phyloP scores from a whole-genome alignment of 352 stramenopile species.

The Phytophthora hybrid region DNA sequence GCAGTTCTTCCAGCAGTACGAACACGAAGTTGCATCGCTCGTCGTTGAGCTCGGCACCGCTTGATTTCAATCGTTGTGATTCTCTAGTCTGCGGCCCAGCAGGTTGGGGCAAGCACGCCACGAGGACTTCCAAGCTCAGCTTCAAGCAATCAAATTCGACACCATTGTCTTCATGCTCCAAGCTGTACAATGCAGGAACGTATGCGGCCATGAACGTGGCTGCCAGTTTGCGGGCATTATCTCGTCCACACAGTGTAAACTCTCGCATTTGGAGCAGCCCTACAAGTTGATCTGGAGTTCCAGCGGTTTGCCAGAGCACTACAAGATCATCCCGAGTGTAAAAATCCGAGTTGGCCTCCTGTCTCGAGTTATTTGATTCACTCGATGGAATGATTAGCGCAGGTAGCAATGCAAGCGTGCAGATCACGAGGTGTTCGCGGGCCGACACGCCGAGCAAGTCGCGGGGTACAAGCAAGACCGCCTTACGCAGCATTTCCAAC shows the following conservation, averaged over 20 bases:
- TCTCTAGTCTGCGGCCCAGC: neutral
- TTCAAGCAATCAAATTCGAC: constrained; percentile 27
- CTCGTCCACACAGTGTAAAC: constrained; percentile 1
- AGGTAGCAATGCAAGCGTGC: constrained; percentile 49
- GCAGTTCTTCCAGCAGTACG: constrained; percentile 52
- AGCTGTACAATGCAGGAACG: constrained; percentile 21
- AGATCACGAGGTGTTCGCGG: constrained; percentile 55
- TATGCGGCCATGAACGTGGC: constrained; percentile 26
- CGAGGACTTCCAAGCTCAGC: constrained; percentile 40
- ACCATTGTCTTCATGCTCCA: constrained; percentile 16
- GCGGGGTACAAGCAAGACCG: constrained; percentile 39
- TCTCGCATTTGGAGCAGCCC: constrained; percentile 20
- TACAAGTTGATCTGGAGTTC: constrained; percentile 18
- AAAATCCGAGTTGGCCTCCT: constrained; percentile 8
- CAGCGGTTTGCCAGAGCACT: constrained; percentile 20
- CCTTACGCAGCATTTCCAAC: constrained; percentile 31
- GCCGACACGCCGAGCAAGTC: constrained; percentile 44
- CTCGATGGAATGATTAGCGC: constrained; percentile 24
- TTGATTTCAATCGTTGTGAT: neutral
- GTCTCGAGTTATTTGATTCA: neutral
- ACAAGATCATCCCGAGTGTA: constrained; percentile 27
- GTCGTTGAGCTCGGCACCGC: neutral
- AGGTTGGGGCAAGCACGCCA: constrained; percentile 38
- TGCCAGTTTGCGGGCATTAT: constrained; percentile 8
- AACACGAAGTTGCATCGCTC: constrained; percentile 22